A percentile compares a stretch with the other conserved stretches of the same genome.
Conservation (phyloP, 192 early-diverging fungal species). For the Thoreauomyces humboldtii region DNA sequence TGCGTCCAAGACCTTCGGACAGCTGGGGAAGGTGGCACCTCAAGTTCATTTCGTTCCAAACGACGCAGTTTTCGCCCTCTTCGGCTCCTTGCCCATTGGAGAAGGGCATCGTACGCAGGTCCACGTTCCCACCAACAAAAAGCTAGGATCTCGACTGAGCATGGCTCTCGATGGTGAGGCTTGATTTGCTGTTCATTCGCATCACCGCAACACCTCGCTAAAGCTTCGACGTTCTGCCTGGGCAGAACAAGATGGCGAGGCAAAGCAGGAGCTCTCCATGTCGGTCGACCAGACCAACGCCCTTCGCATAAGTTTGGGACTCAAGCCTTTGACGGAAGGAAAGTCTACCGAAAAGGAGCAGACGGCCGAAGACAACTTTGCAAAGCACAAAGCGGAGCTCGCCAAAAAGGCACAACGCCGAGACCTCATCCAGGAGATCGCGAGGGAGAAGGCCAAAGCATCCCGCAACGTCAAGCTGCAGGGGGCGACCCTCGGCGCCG, state of each 20-base stretch:
- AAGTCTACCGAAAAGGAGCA: conserved; percentile 22
- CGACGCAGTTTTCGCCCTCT: too few relatives aligned
- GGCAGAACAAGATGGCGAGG: neutral
- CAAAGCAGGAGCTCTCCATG: conserved; percentile 30
- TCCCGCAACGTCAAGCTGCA: conserved; percentile 50
- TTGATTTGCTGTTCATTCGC: too few relatives aligned
- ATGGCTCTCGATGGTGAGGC: too few relatives aligned
- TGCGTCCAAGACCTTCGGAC: too few relatives aligned
- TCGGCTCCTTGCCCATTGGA: too few relatives aligned
- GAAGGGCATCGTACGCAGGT: too few relatives aligned
- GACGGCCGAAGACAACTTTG: conserved; percentile 57
- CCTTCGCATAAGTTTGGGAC: conserved; percentile 40
- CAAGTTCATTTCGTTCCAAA: too few relatives aligned
- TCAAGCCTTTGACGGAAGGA: conserved; percentile 36
- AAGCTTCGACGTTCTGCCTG: too few relatives aligned
- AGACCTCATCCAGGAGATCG: conserved; percentile 51
- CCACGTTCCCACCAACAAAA: too few relatives aligned
- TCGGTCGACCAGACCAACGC: conserved; percentile 51
- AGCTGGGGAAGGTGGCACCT: too few relatives aligned
- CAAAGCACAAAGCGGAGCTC: conserved; percentile 49
- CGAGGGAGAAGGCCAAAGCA: conserved; percentile 49
- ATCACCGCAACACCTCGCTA: too few relatives aligned
- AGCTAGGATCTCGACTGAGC: too few relatives aligned
- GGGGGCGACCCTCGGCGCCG: conserved; percentile 65
- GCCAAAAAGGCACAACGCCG: conserved; percentile 48